Percentiles rank a stretch among this genome's conserved stretches.
Evolutionary conservation across 75 land plant genomes (phyloP).

Genomic region (Ceratopteris richardii): DNA sequence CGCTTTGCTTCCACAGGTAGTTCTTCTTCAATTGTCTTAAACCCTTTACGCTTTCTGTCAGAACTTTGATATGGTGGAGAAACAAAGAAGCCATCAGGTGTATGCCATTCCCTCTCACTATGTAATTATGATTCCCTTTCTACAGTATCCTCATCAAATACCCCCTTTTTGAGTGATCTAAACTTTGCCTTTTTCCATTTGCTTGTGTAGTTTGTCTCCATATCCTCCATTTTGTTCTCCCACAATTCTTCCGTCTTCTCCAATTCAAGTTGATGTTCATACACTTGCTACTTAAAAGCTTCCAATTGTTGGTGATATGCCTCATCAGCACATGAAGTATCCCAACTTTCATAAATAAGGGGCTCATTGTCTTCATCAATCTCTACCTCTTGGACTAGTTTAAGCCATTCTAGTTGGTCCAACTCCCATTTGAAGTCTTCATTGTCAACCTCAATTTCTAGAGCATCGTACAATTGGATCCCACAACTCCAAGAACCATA

Average conservation of each 20-base stretch:
- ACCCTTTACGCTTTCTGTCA: too few relatives aligned
- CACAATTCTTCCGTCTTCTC: slow-evolving; percentile 28
- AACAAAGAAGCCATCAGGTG: slow-evolving; percentile 11
- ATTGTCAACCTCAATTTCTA: slow-evolving; percentile 47
- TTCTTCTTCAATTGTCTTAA: too few relatives aligned
- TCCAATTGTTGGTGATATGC: slow-evolving; percentile 95
- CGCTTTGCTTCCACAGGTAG: too few relatives aligned
- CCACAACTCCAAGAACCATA: slow-evolving; percentile 87
- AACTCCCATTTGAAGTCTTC: slow-evolving; percentile 96
- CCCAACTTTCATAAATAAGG: slow-evolving; percentile 96
- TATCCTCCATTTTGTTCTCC: not conserved
- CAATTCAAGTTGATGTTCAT: slow-evolving; percentile 38
- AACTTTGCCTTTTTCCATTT: slow-evolving; percentile 76
- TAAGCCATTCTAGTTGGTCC: slow-evolving; percentile 84
- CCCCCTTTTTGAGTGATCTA: slow-evolving; percentile 63
- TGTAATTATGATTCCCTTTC: slow-evolving; percentile 22
- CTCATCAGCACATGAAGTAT: slow-evolving; percentile 88
- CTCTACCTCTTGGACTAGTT: slow-evolving; percentile 96
- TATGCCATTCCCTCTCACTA: slow-evolving; percentile 22
- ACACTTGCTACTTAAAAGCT: slow-evolving; percentile 87
- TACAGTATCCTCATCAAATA: slow-evolving; percentile 29
- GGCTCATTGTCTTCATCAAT: slow-evolving; percentile 99
- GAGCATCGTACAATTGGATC: slow-evolving; percentile 71
- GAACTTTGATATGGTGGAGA: too few relatives aligned
- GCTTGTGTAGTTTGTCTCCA: slow-evolving; percentile 49